These are phyloP conservation scores for Botrytis hyacinthi DNA, from an alignment of 2,329 filamentous ascomycete species.

Conservation along the genomic window DNA sequence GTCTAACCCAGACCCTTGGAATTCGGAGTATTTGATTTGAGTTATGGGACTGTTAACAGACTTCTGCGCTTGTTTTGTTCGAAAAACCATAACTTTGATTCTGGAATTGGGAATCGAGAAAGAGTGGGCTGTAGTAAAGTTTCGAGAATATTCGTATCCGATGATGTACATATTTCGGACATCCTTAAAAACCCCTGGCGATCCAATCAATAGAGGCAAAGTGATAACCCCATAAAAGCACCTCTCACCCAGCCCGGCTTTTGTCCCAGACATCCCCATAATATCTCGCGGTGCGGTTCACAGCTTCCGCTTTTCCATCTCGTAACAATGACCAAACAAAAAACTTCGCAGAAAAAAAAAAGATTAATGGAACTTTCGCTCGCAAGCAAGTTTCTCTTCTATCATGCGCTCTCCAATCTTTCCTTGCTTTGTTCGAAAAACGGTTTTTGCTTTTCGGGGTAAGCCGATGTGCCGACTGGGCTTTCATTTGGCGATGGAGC, in stretches of 20 bases:
- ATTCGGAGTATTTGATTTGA: neutral
- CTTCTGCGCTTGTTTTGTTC: neutral
- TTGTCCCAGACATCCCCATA: neutral
- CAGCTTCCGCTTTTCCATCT: neutral
- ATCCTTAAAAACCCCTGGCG: neutral
- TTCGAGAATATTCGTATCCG: neutral
- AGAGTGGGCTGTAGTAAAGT: neutral
- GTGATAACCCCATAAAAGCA: neutral
- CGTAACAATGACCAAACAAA: neutral
- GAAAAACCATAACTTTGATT: neutral
- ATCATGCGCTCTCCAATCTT: neutral
- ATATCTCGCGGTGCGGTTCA: neutral
- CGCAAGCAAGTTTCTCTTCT: neutral
- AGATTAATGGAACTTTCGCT: neutral
- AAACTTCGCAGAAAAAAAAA: neutral
- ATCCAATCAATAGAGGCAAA: neutral
- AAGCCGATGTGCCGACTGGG: neutral
- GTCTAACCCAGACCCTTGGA: neutral
- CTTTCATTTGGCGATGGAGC: neutral
- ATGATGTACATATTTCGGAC: neutral
- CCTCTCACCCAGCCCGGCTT: neutral
- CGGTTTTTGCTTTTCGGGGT: neutral
- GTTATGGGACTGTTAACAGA: neutral
- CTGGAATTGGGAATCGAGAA: neutral
- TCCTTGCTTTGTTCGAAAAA: neutral